Evolutionary conservation across 345 rosid species (phyloP).

Genomic region (Pistacia integerrima): DNA sequence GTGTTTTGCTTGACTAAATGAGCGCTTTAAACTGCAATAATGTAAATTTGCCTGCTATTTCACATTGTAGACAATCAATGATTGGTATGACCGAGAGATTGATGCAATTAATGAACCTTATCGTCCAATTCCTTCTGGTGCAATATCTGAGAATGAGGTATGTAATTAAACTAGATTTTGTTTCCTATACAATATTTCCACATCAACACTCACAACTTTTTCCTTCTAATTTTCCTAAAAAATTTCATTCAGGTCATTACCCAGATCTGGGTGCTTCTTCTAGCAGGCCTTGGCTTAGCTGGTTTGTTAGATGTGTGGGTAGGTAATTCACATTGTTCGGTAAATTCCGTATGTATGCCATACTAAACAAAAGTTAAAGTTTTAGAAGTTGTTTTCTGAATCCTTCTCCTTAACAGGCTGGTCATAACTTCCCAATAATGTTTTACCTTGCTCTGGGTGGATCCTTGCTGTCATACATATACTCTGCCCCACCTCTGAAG

Average conservation of each 20-base stretch:
- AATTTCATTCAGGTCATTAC: constrained; percentile 67
- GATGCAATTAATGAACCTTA: constrained; percentile 98
- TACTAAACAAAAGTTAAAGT: background rate
- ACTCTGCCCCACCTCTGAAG: constrained; percentile 99
- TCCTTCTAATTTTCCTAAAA: constrained; percentile 2
- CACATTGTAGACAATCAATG: constrained; percentile 74
- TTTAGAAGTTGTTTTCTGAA: constrained; percentile 14
- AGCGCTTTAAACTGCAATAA: constrained; percentile 15
- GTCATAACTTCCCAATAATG: constrained; percentile 71
- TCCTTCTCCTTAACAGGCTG: constrained; percentile 64
- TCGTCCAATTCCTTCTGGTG: constrained; percentile 97
- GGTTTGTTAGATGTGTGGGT: constrained; percentile 90
- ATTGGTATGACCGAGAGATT: constrained; percentile 95
- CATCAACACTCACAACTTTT: background rate
- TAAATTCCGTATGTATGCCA: constrained; percentile 16
- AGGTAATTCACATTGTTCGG: constrained; percentile 33
- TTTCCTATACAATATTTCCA: background rate
- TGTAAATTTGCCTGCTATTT: constrained; percentile 19
- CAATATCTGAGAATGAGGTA: constrained; percentile 90
- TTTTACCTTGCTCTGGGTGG: constrained; percentile 97
- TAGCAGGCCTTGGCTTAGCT: constrained; percentile 87
- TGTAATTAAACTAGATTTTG: constrained; percentile 2
- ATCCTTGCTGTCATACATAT: constrained; percentile 88
- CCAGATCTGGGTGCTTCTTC: constrained; percentile 85
- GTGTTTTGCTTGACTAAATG: constrained; percentile 18